Base-by-base conservation (phyloP, 805 yeast species). In the Sungouiella blattae region DNA sequence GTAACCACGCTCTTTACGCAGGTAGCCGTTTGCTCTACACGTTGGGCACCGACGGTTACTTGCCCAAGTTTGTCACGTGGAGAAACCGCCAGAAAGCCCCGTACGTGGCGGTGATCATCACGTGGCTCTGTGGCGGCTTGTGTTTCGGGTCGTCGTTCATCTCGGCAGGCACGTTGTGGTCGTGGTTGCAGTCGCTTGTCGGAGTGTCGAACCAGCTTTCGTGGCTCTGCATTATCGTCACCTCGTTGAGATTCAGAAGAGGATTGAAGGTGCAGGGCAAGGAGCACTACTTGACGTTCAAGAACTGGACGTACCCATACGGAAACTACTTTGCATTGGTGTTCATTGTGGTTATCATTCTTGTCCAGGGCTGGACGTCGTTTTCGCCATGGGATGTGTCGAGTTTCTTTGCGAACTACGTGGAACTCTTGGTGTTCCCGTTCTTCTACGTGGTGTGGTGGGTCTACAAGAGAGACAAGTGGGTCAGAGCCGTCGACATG, bases 181-280 rank as follows among this genome's bases (percentile, higher is more conserved):
- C 73, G 52, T 83, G 89, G 89, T 67, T 83, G 41, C 62, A 82
- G 47, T 81, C 81, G 56, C 81, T 83, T 47, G 75, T 86, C n/a
- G 84, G 85, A 18, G 81, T 82, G 32, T 80, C 88, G 8, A 89
- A 89, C 40, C 69, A 83, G 46, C 78, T 82, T 47, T 71, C 86
- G 12, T 81, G 89, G 89, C 71, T 78, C 32, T 73, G 78, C 55
- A 81, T 83, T 41, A 69, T 80, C 18, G 58, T 73, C 30, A 67
- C 83, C 2, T 88, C 82, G 58, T 61, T 83, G 37, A 68, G 89
- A 55, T 83, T 83, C 61, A 83, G 83, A 80, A 58, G 67, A 26
- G 80, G 82, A 20, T 62, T 87, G 49, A 74, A 71, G 47, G 44
- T 35, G 13, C 78, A 73, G 52, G 71, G 71, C 5, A 63, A 61